Conservation (phyloP, 2,329 filamentous ascomycete genomes). For the Trichoderma koningiopsis region DNA sequence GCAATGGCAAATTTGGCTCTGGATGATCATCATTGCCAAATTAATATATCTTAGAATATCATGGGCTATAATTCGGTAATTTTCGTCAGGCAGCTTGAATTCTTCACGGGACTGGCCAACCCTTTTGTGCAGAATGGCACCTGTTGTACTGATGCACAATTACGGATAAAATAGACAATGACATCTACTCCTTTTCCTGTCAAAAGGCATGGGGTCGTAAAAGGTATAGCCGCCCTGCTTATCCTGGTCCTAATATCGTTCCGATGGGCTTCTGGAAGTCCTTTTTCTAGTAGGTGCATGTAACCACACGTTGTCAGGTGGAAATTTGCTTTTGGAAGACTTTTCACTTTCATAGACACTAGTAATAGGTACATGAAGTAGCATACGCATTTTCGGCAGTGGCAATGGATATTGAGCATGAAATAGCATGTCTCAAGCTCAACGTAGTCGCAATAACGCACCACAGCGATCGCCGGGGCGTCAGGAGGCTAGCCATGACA, state of each 20-base stretch:
- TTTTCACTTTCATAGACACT: background rate
- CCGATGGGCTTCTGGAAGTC: background rate
- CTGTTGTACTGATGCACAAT: background rate
- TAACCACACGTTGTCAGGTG: background rate
- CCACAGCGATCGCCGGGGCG: constrained; percentile 6
- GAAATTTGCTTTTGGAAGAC: background rate
- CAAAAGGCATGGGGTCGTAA: background rate
- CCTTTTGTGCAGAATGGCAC: background rate
- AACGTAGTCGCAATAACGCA: background rate
- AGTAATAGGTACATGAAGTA: background rate
- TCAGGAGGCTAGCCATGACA: constrained; percentile 7
- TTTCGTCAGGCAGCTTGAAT: background rate
- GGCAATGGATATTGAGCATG: background rate
- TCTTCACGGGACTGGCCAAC: background rate
- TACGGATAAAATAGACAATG: background rate
- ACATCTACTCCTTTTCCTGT: background rate
- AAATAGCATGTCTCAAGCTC: background rate
- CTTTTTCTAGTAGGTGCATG: background rate
- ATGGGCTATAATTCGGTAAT: background rate
- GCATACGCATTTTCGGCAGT: background rate
- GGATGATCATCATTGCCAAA: background rate
- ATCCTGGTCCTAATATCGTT: background rate
- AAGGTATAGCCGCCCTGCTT: background rate
- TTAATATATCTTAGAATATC: background rate
- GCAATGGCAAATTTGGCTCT: background rate